Evolutionary conservation across 306 rosid genomes (phyloP).

Genomic region (Begonia peltatifolia): DNA sequence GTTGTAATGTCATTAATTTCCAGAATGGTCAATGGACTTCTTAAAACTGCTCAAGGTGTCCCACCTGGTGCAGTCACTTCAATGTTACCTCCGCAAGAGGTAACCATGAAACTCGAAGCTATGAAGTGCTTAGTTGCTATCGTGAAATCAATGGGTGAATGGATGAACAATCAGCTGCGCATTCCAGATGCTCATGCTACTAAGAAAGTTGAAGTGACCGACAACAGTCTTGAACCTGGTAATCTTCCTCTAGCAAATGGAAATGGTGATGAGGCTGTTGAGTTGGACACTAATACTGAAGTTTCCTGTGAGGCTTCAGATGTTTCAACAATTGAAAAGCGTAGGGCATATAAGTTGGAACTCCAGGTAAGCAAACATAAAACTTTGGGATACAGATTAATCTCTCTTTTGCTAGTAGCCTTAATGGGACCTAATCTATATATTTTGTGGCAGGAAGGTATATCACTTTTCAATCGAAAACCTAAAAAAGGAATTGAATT

Average conservation of each 20-base stretch:
- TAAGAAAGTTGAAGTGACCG: conserved; percentile 47
- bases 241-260: conserved; percentile 52
- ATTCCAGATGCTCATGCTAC: conserved; percentile 71
- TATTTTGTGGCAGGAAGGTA: conserved; percentile 96
- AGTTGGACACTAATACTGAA: conserved; percentile 75
- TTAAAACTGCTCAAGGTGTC: conserved; percentile 98
- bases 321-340: conserved; percentile 77
- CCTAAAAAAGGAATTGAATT: conserved; percentile 95
- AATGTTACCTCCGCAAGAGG: conserved; percentile 88
- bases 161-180: conserved; percentile 90
- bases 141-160: conserved; percentile 78
- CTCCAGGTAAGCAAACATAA: conserved; percentile 56
- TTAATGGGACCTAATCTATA: conserved; percentile 25
- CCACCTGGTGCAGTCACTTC: conserved; percentile 88
- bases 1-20: conserved; percentile 11
- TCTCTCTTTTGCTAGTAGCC: conserved; percentile 1
- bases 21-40: conserved; percentile 99
- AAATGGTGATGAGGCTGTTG: conserved; percentile 59
- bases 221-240: conserved; percentile 36
- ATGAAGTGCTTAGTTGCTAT: conserved; percentile 83
- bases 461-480: conserved; percentile 91
- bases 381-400: conserved; percentile 7
- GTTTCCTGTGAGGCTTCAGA: conserved; percentile 67
- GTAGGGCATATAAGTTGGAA: conserved; percentile 96
- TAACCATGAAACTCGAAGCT: conserved; percentile 80